Conservation (phyloP, 2,329 filamentous ascomycete genomes). For the Penicillium glabrum region DNA sequence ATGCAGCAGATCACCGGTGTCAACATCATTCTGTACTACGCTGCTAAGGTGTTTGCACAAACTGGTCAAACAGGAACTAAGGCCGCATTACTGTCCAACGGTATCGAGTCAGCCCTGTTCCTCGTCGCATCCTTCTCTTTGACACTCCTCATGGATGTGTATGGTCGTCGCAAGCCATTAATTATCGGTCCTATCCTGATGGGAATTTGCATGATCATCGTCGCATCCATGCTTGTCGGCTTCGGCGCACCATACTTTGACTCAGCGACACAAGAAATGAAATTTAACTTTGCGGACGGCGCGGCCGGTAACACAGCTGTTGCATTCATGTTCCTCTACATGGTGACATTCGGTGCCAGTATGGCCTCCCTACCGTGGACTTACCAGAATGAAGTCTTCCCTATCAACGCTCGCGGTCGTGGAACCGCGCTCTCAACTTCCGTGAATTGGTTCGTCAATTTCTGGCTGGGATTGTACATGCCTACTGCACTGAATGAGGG, state of each 20-base stretch:
- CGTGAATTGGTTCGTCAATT: conserved; percentile 23
- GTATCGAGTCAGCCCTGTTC: conserved; percentile 1
- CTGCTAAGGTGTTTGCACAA: not conserved
- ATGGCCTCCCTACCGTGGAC: conserved; percentile 14
- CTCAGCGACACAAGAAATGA: not conserved
- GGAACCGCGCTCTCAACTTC: conserved; percentile 18
- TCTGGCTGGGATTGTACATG: conserved; percentile 19
- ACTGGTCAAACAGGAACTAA: not conserved
- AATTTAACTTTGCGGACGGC: not conserved
- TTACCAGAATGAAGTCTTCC: conserved; percentile 23
- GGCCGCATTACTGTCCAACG: not conserved
- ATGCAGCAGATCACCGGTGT: conserved; percentile 3
- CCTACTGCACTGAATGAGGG: conserved; percentile 33
- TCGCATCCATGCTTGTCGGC: not conserved
- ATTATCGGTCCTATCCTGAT: not conserved
- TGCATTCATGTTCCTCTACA: conserved; percentile 31
- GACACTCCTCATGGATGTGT: not conserved
- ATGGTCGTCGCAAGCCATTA: not conserved
- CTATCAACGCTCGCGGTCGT: conserved; percentile 15
- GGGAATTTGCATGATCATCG: not conserved
- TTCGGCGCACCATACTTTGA: not conserved
- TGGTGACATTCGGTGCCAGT: conserved; percentile 5
- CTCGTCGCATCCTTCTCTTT: not conserved
- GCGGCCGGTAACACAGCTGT: conserved; percentile 11
- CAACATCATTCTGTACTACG: conserved; percentile 1